These are phyloP conservation scores for Chloris gayana DNA, from an alignment of 176 grass and related monocot species.

Conservation along the genomic window DNA sequence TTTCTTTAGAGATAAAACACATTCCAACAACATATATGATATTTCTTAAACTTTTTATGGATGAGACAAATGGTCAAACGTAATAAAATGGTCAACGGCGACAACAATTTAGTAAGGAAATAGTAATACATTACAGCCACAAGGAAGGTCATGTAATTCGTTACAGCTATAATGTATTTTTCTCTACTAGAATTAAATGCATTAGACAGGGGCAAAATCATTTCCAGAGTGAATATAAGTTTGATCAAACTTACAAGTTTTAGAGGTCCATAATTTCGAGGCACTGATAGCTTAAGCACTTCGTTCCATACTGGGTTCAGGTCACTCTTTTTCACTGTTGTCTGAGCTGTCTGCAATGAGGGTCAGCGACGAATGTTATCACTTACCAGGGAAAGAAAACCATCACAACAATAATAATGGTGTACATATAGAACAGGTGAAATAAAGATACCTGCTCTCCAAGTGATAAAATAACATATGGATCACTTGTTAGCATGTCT, in stretches of 20 bases:
- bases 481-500: conserved; percentile 95
- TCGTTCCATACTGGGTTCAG: conserved; percentile 98
- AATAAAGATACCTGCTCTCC: conserved; percentile 66
- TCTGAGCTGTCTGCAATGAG: conserved; percentile 76
- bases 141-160: conserved; percentile 26
- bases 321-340: conserved; percentile 83
- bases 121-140: conserved; percentile 10
- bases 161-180: not conserved
- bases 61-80: too few species aligned
- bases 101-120: too few species aligned
- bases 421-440: conserved; percentile 5
- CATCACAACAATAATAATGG: conserved; percentile 31
- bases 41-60: too few species aligned
- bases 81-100: too few species aligned
- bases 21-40: too few species aligned
- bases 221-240: not conserved
- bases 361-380: conserved; percentile 31
- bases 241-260: conserved; percentile 79
- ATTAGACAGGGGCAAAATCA: conserved; percentile 15
- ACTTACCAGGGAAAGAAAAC: not conserved
- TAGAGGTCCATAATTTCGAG: conserved; percentile 83
- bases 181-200: not conserved
- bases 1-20: too few species aligned
- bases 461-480: conserved; percentile 87
- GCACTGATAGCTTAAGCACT: conserved; percentile 81